A percentile compares a stretch with the other conserved stretches of the same genome.
Conservation (phyloP, 495 filamentous ascomycete species). For the Staphylotrichum tortipilum region DNA sequence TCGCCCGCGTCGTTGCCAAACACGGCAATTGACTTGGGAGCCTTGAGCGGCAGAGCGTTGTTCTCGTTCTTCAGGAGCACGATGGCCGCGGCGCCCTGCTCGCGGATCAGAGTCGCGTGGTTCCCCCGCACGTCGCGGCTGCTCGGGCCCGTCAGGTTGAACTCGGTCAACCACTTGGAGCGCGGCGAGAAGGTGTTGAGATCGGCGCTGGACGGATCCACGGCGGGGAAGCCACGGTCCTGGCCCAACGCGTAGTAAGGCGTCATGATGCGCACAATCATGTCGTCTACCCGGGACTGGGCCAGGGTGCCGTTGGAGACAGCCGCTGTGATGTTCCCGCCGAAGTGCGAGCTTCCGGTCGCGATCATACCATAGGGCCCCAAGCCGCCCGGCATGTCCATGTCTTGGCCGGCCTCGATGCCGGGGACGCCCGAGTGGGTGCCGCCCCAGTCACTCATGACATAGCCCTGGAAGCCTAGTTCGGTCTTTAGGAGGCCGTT, state of each 20-base stretch:
- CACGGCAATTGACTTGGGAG: conserved; percentile 50
- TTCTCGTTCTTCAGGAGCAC: conserved; percentile 70
- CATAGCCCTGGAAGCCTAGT: conserved; percentile 42
- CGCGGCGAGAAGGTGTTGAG: neutral
- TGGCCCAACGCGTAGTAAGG: conserved; percentile 47
- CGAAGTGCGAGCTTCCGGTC: conserved; percentile 36
- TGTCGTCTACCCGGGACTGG: conserved; percentile 43
- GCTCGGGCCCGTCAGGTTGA: conserved; percentile 16
- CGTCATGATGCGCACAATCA: conserved; percentile 48
- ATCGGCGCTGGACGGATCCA: conserved; percentile 24
- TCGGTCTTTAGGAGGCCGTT: conserved; percentile 41
- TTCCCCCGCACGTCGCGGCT: conserved; percentile 44
- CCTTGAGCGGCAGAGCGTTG: conserved; percentile 50
- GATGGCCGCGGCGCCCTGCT: conserved; percentile 51
- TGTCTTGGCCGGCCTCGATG: conserved; percentile 44
- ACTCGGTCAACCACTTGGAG: neutral
- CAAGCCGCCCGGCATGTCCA: conserved; percentile 47
- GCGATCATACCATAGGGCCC: conserved; percentile 22
- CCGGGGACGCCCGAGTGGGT: conserved; percentile 43
- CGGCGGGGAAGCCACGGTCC: conserved; percentile 38
- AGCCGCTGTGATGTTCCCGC: conserved; percentile 42
- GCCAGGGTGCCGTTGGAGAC: conserved; percentile 40
- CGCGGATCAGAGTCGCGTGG: conserved; percentile 49
- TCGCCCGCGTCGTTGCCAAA: conserved; percentile 68
- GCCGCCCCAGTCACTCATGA: conserved; percentile 50